Base-by-base conservation (phyloP, 352 stramenopile species). In the Globisporangium abappressorium region DNA sequence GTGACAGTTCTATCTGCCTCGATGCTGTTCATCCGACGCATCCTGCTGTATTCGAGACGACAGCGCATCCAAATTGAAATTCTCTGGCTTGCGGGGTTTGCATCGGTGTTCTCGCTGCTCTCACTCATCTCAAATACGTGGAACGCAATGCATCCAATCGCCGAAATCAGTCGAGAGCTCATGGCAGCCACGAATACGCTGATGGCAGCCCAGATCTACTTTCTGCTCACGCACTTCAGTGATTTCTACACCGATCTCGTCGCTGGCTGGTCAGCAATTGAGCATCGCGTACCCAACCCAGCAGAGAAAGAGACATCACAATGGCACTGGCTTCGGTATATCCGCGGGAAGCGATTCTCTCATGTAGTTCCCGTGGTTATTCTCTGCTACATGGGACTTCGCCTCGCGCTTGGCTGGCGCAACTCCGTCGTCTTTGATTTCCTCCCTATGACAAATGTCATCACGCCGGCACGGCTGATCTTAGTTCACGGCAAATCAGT, bases 371-470 rank as follows among this genome's bases (percentile, higher is more conserved):
- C 70, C 28, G 49, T 55, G 5, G 22, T 78, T 11, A 67, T 70
- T 41, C 14, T 72, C 33, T 28, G 26, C 24, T 83, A 83, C 59
- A 57, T 77, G 34, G 67, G 22, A 5, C 54, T 81, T 11, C 75
- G 78, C 0, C 24, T 79, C 3, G 28, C 46, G 12, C 53, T 83
- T 6, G 70, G 64, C 2, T 81, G 72, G 70, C 61, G 65, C 26
- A 76, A 64, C 57, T 61, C 57, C 0, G 58, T 81, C n/a, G 66
- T 83, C 12, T 73, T 80, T 15, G 78, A 83, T 43, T 85, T 83
- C 38, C 49, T 85, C 15, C 75, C 78, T 2, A 67, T 76, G 65
- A 72, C 75, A 7, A 85, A 81, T 47, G 11, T 73, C 64, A 71
- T 85, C 59, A 83, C 78, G 2, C 38, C 65, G 5, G 41, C 73